These are phyloP conservation scores for Bolboschoenus planiculmis DNA, from an alignment of 176 grass and related monocot species.

Conservation along the genomic window DNA sequence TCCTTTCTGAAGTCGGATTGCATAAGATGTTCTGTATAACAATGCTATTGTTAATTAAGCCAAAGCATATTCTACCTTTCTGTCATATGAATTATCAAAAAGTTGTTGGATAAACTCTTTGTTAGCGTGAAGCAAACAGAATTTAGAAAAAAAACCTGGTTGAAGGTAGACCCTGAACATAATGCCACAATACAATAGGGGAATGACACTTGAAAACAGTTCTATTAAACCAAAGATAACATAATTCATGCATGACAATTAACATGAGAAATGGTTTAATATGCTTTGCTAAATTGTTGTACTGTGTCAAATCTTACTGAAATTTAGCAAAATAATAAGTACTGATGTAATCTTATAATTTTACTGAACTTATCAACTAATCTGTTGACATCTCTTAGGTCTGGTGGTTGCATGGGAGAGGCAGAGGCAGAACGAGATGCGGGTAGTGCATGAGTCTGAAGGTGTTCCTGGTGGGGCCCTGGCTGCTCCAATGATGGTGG, in stretches of 20 bases:
- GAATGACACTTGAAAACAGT: neutral
- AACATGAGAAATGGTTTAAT: neutral
- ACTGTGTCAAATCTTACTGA: neutral
- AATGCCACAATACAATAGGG: neutral
- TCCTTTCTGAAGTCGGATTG: conserved; percentile 4
- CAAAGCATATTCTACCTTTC: neutral
- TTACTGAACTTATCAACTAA: neutral
- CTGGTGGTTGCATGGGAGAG: conserved; percentile 98
- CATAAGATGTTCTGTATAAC: neutral
- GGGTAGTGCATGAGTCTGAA: conserved; percentile 62
- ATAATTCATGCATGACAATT: neutral
- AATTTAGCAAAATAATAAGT: neutral
- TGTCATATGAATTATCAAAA: neutral
- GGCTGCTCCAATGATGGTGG: conserved; percentile 23
- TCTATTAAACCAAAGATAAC: neutral
- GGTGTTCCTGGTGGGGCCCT: conserved; percentile 5
- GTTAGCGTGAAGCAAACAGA: neutral
- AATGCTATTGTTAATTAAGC: neutral
- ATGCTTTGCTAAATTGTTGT: neutral
- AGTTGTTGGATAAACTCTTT: neutral
- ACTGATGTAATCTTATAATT: neutral
- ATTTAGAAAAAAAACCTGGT: neutral
- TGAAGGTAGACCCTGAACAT: neutral
- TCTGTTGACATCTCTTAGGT: conserved; percentile 3
- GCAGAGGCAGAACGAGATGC: conserved; percentile 92